Base-by-base conservation (phyloP, 2,329 filamentous ascomycete genomes). In the Phialophora expanda region DNA sequence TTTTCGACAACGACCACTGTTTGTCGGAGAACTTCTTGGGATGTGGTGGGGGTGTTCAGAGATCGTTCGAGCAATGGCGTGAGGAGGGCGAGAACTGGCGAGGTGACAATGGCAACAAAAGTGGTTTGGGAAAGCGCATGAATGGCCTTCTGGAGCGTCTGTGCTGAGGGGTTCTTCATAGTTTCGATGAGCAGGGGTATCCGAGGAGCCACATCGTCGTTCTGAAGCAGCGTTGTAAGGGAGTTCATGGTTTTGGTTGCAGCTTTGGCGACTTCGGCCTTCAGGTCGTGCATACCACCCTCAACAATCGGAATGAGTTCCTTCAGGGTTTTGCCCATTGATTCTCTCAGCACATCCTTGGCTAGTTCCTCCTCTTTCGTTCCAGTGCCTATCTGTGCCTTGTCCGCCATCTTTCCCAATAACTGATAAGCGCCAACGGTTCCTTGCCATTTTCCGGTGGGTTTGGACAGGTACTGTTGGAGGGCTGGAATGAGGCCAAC, bases 1-100 rank as follows among this genome's bases (percentile, higher is more conserved):
- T 99, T 99, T 82, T 99, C 95, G 22, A 95, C 91, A 59, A 99
- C 96, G 62, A 99, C 93, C 32, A 96, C 93, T 2, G 95, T 97
- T 81, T 97, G 94, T 68, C 95, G 90, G 63, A 97, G 85, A 24
- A 98, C 93, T 81, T 99, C 95, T 78, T 99, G 95, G 3, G 91
- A 86, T 4, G 95, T 99, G 17, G 87, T 87, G 8, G 94, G 95
- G 67, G 89, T 94, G 83, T 97, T 97, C 68, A 99, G 86, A 20
- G 93, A 92, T 73, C 95, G 90, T 81, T 98, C 95, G 30, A 99
- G 87, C 72, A 98, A 90, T 54, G 95, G 95, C 1, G 95, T 99
- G 62, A 99, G 86, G 63, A 99, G 88, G 20, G 95, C 95, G 65
- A 99, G 87, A 4, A 98, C 94, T 9, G 95, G 95, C 8, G 94